Evolutionary conservation across 2,329 filamentous ascomycete species (phyloP).

Genomic region (Cladobotryum mycophilum): DNA sequence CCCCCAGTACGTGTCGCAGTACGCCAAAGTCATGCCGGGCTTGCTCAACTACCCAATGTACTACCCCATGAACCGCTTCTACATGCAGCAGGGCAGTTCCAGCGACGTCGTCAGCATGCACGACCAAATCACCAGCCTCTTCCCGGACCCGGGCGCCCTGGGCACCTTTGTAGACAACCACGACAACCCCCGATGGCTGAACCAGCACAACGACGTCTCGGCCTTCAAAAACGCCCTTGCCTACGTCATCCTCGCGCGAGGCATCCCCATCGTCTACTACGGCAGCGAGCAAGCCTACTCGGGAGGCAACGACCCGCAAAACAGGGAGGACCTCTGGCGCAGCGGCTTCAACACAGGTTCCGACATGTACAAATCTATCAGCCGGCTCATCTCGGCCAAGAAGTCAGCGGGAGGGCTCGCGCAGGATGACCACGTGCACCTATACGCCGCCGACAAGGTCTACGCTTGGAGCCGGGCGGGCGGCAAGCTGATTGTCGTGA

Average conservation of each 20-base stretch:
- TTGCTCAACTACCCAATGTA: slow-evolving; percentile 55
- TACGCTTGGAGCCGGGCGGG: slow-evolving; percentile 41
- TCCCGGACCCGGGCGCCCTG: slow-evolving; percentile 39
- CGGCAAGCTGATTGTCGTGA: slow-evolving; percentile 39
- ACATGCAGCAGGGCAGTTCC: slow-evolving; percentile 32
- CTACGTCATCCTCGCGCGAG: slow-evolving; percentile 54
- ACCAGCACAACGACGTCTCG: slow-evolving; percentile 44
- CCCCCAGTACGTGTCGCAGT: slow-evolving; percentile 44
- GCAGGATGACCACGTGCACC: slow-evolving; percentile 37
- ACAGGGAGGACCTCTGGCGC: slow-evolving; percentile 55
- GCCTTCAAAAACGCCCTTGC: slow-evolving; percentile 56
- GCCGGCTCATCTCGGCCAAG: slow-evolving; percentile 38
- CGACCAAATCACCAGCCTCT: slow-evolving; percentile 27
- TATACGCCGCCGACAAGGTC: slow-evolving; percentile 34
- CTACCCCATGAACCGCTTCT: slow-evolving; percentile 36
- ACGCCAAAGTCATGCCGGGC: slow-evolving; percentile 49
- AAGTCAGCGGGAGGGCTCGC: slow-evolving; percentile 38
- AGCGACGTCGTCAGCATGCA: slow-evolving; percentile 34
- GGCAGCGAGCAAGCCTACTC: slow-evolving; percentile 58
- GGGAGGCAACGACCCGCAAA: slow-evolving; percentile 40
- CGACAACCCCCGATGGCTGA: slow-evolving; percentile 49
- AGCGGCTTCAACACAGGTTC: slow-evolving; percentile 40
- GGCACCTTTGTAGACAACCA: slow-evolving; percentile 55
- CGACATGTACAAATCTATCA: slow-evolving; percentile 42
- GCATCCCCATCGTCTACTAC: slow-evolving; percentile 60